Evolutionary conservation across 495 filamentous ascomycete species (phyloP).

Genomic region (Halenospora varia): DNA sequence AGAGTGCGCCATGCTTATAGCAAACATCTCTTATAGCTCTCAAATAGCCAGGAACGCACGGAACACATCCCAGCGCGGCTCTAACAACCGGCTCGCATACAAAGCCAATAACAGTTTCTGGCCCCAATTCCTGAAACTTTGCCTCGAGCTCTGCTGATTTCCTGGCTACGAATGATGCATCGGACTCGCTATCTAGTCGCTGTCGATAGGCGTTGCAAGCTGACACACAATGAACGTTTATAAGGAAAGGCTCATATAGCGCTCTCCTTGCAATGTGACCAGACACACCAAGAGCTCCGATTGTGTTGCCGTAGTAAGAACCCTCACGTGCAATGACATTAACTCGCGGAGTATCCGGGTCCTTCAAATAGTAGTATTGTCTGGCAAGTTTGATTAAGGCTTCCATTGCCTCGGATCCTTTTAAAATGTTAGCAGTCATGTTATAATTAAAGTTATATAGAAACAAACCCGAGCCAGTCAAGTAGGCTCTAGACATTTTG

Average conservation of each 20-base stretch:
- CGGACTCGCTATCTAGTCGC: slow-evolving; percentile 31
- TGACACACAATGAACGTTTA: slow-evolving; percentile 23
- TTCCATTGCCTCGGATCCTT: slow-evolving; percentile 65
- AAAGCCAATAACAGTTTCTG: slow-evolving; percentile 67
- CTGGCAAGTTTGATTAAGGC: slow-evolving; percentile 60
- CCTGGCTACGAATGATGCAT: slow-evolving; percentile 42
- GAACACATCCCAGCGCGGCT: slow-evolving; percentile 45
- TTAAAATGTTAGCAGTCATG: background rate
- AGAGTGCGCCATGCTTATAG: slow-evolving; percentile 56
- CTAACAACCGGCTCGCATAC: slow-evolving; percentile 61
- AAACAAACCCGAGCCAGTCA: background rate
- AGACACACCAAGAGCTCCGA: slow-evolving; percentile 39
- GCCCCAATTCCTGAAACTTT: slow-evolving; percentile 64
- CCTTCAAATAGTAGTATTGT: slow-evolving; percentile 48
- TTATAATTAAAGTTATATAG: background rate
- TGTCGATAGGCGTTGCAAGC: background rate
- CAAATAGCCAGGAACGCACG: slow-evolving; percentile 60
- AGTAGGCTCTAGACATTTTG: background rate
- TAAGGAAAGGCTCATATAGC: background rate
- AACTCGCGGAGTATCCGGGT: slow-evolving; percentile 4
- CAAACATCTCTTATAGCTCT: slow-evolving; percentile 56
- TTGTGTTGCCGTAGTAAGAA: slow-evolving; percentile 54
- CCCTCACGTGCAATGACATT: slow-evolving; percentile 59
- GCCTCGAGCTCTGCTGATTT: slow-evolving; percentile 60
- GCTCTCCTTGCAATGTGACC: slow-evolving; percentile 23